These are phyloP conservation scores for Coemansia sp. DNA, from an alignment of 192 early-diverging fungal species.

Conservation along the genomic window DNA sequence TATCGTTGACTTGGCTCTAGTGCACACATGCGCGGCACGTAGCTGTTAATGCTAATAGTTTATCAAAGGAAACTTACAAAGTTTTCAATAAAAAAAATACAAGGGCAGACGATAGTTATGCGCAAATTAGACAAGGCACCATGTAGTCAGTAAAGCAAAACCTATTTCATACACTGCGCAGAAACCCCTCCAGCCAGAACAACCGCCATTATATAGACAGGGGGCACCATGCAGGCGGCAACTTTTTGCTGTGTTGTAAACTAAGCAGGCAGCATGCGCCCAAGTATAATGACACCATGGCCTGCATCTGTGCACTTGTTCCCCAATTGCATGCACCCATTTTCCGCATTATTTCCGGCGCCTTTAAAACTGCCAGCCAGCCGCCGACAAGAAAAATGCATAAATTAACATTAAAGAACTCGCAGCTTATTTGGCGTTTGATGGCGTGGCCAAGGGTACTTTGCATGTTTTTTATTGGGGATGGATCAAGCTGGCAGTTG, in stretches of 20 bases:
- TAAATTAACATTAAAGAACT: slow-evolving; percentile 5
- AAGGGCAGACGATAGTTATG: no score
- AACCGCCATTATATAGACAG: neutral
- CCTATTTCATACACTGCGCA: neutral
- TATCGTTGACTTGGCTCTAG: neutral
- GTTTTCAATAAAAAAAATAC: neutral
- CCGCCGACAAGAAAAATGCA: neutral
- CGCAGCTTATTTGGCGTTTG: no score
- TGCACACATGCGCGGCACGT: neutral
- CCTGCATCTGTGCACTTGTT: slow-evolving; percentile 1
- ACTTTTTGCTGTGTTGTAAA: slow-evolving; percentile 1
- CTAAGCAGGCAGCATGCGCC: neutral
- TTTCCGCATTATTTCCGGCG: slow-evolving; percentile 6
- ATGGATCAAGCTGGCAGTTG: no score
- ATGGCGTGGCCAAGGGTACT: no score
- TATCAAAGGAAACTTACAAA: neutral
- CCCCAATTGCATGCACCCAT: neutral
- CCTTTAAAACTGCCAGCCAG: neutral
- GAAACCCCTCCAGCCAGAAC: neutral
- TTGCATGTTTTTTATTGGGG: no score
- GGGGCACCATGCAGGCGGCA: slow-evolving; percentile 1
- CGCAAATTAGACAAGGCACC: slow-evolving; percentile 1
- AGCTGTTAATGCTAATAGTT: no score
- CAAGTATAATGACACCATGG: neutral
- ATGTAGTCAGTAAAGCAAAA: no score